Evolutionary conservation across 495 filamentous ascomycete species (phyloP).

Genomic region (Hypoxylon subgilvum): DNA sequence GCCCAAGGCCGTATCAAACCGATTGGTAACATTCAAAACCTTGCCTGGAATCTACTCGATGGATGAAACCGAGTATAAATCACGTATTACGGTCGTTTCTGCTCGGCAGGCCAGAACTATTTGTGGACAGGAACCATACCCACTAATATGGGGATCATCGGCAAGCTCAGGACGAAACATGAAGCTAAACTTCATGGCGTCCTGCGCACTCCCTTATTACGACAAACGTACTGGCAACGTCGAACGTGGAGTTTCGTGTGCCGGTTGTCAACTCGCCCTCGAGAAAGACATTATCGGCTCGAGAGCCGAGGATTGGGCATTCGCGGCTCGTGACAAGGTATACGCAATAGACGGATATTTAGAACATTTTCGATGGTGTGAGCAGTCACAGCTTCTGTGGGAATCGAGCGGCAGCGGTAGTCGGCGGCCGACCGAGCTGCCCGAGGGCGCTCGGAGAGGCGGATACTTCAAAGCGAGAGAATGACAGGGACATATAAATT

Average conservation of each 20-base stretch:
- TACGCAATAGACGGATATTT: conserved; percentile 39
- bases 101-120: conserved; percentile 40
- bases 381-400: conserved; percentile 51
- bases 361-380: conserved; percentile 52
- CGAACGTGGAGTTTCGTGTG: conserved; percentile 48
- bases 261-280: conserved; percentile 49
- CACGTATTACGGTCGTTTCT: conserved; percentile 44
- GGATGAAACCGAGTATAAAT: conserved; percentile 37
- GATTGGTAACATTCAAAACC: conserved; percentile 42
- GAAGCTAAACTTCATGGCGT: conserved; percentile 46
- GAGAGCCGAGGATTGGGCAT: conserved; percentile 34
- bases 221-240: conserved; percentile 44
- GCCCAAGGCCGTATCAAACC: conserved; percentile 37
- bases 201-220: conserved; percentile 50
- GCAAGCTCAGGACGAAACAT: conserved; percentile 34
- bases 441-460: conserved; percentile 26
- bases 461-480: conserved; percentile 15
- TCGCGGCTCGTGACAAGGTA: conserved; percentile 43
- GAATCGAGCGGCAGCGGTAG: conserved; percentile 44
- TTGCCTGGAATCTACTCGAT: conserved; percentile 48
- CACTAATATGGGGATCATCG: conserved; percentile 21
- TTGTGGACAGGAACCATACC: conserved; percentile 31
- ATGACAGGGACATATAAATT: conserved; percentile 2
- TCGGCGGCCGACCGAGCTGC: conserved; percentile 4
- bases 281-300: conserved; percentile 44